Evolutionary conservation across 371 early-diverging fungal species (phyloP).

Genomic region (Mucor lusitanicus): DNA sequence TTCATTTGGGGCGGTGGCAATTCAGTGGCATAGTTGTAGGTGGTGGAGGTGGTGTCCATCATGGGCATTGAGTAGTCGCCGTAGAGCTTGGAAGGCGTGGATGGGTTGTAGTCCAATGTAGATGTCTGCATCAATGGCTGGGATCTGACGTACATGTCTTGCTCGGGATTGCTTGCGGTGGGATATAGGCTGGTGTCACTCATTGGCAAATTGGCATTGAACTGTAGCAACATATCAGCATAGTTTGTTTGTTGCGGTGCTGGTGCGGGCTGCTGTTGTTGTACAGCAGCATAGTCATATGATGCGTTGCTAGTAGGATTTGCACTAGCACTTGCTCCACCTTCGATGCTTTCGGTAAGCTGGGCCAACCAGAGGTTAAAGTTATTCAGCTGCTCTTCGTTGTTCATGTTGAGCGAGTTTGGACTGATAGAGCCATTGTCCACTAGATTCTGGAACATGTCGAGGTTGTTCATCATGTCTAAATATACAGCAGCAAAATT

Average conservation of each 20-base stretch:
- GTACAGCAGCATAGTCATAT: slow-evolving; percentile 2
- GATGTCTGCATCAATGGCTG: slow-evolving; percentile 16
- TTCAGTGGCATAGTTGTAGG: not conserved
- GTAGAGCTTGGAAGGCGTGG: slow-evolving; percentile 1
- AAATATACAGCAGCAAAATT: not conserved
- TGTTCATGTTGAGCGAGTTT: slow-evolving; percentile 21
- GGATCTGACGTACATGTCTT: slow-evolving; percentile 27
- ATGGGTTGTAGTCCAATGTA: slow-evolving; percentile 4
- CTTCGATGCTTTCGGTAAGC: slow-evolving; percentile 22
- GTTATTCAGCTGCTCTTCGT: slow-evolving; percentile 21
- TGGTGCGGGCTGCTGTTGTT: slow-evolving; percentile 4
- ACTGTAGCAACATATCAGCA: slow-evolving; percentile 20
- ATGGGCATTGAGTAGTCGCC: slow-evolving; percentile 8
- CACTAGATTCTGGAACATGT: slow-evolving; percentile 20
- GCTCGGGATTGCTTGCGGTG: slow-evolving; percentile 6
- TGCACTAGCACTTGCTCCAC: not conserved
- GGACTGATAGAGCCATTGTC: slow-evolving; percentile 20
- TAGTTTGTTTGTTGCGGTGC: slow-evolving; percentile 13
- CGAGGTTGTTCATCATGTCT: slow-evolving; percentile 25
- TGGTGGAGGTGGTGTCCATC: slow-evolving; percentile 8
- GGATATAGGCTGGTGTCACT: slow-evolving; percentile 9
- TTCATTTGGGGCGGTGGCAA: not conserved
- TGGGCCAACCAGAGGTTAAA: slow-evolving; percentile 27
- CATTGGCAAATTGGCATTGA: slow-evolving; percentile 12
- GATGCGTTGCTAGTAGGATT: not conserved